Evolutionary conservation across 371 early-diverging fungal species (phyloP).

Genomic region (Mortierella sp.): DNA sequence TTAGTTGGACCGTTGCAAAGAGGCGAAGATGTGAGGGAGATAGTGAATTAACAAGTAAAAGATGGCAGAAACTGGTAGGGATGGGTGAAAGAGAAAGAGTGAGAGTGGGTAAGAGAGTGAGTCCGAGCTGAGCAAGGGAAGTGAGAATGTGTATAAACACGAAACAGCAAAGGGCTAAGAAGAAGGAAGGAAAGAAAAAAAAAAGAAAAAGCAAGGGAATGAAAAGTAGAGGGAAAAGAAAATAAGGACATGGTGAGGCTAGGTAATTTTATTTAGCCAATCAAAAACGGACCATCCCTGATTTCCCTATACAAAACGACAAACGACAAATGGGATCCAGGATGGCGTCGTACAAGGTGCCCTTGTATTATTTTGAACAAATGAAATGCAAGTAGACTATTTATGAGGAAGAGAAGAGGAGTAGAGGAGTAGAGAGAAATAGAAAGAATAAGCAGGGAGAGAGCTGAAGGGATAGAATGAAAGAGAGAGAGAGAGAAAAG

Average conservation of each 20-base stretch:
- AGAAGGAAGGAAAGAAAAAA: neutral
- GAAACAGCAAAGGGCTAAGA: neutral
- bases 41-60: neutral
- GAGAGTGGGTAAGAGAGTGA: neutral
- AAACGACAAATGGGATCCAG: no score
- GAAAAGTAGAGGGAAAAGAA: neutral
- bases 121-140: neutral
- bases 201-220: conserved; percentile 1
- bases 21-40: neutral
- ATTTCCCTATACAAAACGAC: no score
- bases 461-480: no score
- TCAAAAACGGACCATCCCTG: neutral
- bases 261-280: neutral
- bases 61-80: no score
- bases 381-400: no score
- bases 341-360: no score
- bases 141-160: neutral
- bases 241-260: neutral
- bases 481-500: no score
- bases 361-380: no score
- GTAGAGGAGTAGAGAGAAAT: no score
- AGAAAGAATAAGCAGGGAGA: no score
- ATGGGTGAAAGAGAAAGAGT: neutral
- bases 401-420: no score
- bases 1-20: neutral